Base-by-base conservation (phyloP, 1,139 yeast genomes). In the Dujonia santamariae region DNA sequence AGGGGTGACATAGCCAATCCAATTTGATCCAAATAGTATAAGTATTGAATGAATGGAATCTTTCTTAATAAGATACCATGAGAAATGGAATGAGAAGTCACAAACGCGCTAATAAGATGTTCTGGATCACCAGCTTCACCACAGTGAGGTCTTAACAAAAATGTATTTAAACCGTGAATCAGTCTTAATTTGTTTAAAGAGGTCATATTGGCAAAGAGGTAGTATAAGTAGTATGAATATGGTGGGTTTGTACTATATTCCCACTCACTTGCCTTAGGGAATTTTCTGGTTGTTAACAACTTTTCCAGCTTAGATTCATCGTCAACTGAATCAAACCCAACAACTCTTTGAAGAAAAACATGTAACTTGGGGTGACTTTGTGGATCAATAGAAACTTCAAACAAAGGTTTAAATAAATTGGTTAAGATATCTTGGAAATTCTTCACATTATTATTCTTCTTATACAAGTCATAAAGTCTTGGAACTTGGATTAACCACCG, bases 91-190 rank as follows among this genome's bases (percentile, higher is more conserved):
- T 92, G 95, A 1, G 97, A 80, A 0, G 95, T 79, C 51, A 94
- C 63, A 52, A 85, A 94, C 1, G 98, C 94, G 37, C 92, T 75
- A 29, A 90, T 87, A 54, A 94, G 72, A 63, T 94, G 98, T 51
- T 90, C 97, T 1, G 98, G 97, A 51, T 94, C 97, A 36, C 99
- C 99, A 4, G 98, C 99, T 61, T 94, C 99, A 44, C 99, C 99
- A 50, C 96, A 86, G 57, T 94, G 99, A 2, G 99, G 99, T 51
- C 98, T 77, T 48, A 94, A 67, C 14, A 87, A 95, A 60, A 94
- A 82, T 0, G 97, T 90, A 54, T 86, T 90, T 61, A 76, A 85
- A 0, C 85, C 83, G 36, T 88, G 71, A 41, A 66, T 71, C 28
- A 70, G 63, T 60, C 99, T 78, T 75, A 92, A 81, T 44, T 81